phyloP scores from a whole-genome alignment of 345 rosid genomes.

The Eucalyptus tenuipes region DNA sequence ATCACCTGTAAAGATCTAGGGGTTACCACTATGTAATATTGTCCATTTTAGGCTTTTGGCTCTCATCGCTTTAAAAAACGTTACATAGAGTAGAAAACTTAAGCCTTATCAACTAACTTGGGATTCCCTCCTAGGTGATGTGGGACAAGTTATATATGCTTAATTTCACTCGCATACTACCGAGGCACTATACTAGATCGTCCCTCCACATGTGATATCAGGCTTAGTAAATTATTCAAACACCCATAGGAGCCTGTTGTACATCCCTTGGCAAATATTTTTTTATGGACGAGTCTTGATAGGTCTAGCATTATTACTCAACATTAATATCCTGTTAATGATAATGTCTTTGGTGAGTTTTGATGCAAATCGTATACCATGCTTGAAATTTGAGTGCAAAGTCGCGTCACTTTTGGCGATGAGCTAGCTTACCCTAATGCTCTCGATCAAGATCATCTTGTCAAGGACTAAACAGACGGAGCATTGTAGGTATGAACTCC shows the following conservation, averaged over 20 bases:
- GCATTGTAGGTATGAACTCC: neutral
- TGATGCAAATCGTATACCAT: neutral
- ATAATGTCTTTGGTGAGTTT: neutral
- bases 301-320: neutral
- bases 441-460: neutral
- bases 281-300: neutral
- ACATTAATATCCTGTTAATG: neutral
- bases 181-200: no score
- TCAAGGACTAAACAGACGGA: neutral
- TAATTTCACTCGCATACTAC: no score
- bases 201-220: no score
- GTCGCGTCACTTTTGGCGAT: neutral
- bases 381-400: neutral
- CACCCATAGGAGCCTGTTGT: no score
- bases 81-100: no score
- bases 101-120: no score
- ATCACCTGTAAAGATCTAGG: no score
- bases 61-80: rapidly evolving
- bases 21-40: no score
- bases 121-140: no score
- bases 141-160: no score
- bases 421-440: neutral
- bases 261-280: neutral
- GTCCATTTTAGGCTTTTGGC: no score
- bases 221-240: no score